Conservation (phyloP, 139 green algal species). For the Gonium pectorale region DNA sequence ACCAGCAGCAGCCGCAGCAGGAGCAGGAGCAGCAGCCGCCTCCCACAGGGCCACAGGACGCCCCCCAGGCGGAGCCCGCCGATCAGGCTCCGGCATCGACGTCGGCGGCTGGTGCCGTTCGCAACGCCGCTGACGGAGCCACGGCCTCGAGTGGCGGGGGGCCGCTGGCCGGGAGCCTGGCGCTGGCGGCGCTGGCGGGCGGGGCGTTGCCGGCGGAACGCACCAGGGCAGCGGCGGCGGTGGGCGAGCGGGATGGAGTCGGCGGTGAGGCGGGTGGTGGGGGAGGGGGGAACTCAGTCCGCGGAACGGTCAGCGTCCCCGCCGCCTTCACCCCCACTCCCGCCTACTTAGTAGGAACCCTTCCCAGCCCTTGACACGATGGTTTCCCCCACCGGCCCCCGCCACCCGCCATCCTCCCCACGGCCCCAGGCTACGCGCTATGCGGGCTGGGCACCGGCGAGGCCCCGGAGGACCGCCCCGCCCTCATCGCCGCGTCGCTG, state of each 20-base stretch:
- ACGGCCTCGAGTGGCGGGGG: background rate
- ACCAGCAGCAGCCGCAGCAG: constrained; percentile 25
- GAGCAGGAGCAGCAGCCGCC: constrained; percentile 3
- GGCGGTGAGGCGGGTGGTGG: constrained; percentile 26
- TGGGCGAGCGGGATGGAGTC: constrained; percentile 39
- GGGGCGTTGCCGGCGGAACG: constrained; percentile 49
- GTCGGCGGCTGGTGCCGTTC: no score
- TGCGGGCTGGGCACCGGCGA: constrained; percentile 81
- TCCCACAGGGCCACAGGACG: no score
- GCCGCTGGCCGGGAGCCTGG: constrained; percentile 12
- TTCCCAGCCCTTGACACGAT: no score
- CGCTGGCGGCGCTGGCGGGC: constrained; percentile 63
- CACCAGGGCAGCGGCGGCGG: constrained; percentile 49
- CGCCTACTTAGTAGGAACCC: background rate
- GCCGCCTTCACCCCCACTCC: background rate
- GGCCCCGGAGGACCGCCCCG: constrained; percentile 38
- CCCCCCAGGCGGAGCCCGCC: no score
- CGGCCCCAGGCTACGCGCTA: constrained; percentile 62
- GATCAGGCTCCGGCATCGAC: no score
- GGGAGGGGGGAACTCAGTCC: background rate
- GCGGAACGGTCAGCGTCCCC: background rate
- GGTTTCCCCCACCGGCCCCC: background rate
- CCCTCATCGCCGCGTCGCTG: constrained; percentile 57
- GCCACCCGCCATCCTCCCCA: background rate
- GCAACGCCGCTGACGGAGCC: no score